Percentiles rank a stretch among this genome's conserved stretches.
Evolutionary conservation across 495 filamentous ascomycete genomes (phyloP).

Genomic region (Aspergillus sparsus): DNA sequence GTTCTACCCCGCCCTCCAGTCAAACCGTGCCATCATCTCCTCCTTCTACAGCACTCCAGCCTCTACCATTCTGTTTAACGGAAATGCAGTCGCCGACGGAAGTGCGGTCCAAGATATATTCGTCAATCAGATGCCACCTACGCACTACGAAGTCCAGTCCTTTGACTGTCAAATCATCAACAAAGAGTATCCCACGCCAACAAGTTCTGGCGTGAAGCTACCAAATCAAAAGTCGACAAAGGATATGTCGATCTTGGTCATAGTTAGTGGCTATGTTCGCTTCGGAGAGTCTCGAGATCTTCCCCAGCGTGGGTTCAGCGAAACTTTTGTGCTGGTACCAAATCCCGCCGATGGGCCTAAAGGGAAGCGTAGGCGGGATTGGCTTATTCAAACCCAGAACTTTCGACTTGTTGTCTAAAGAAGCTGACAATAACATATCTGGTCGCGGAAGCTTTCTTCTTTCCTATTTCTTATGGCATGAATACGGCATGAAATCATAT

Average conservation of each 20-base stretch:
- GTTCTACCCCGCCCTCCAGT: slow-evolving; percentile 58
- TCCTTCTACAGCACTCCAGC: slow-evolving; percentile 58
- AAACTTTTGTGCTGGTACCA: slow-evolving; percentile 75
- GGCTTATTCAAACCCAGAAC: slow-evolving; percentile 73
- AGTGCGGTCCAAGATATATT: slow-evolving; percentile 61
- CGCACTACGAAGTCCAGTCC: slow-evolving; percentile 64
- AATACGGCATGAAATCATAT: slow-evolving; percentile 12
- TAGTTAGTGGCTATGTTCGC: slow-evolving; percentile 66
- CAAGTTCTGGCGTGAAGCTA: slow-evolving; percentile 39
- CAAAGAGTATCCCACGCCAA: slow-evolving; percentile 53
- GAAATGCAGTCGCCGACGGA: slow-evolving; percentile 57
- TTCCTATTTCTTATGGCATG: not conserved
- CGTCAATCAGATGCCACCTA: slow-evolving; percentile 59
- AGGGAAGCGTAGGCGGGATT: slow-evolving; percentile 52
- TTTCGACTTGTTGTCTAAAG: slow-evolving; percentile 60
- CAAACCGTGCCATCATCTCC: slow-evolving; percentile 51
- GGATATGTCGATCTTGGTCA: slow-evolving; percentile 69
- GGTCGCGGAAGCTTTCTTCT: not conserved
- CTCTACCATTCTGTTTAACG: slow-evolving; percentile 65
- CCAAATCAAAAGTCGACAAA: slow-evolving; percentile 40
- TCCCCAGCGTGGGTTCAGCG: slow-evolving; percentile 66
- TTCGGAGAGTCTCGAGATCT: slow-evolving; percentile 58
- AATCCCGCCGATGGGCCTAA: slow-evolving; percentile 56
- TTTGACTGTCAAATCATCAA: slow-evolving; percentile 77
- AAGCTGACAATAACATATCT: slow-evolving; percentile 10